Percentiles rank a stretch among this genome's conserved stretches.
Conservation (phyloP, 202 grass and related monocot species). For the Panicum virgatum region DNA sequence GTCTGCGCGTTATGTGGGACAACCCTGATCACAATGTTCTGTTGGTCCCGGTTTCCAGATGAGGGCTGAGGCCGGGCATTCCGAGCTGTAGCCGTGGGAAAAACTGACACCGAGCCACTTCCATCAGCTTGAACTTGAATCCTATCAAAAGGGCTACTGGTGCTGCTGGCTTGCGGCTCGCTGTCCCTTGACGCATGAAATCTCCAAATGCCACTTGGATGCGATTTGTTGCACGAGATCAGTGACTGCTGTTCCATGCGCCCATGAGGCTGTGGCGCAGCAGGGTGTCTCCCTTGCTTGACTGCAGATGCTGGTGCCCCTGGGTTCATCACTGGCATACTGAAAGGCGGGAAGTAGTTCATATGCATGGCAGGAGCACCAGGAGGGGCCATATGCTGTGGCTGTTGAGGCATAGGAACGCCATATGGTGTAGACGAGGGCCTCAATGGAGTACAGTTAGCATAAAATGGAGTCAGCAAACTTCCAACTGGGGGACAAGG, state of each 20-base stretch:
- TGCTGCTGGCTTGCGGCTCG: slow-evolving; percentile 79
- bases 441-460: slow-evolving; percentile 48
- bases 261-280: slow-evolving; percentile 42
- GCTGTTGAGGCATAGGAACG: slow-evolving; percentile 57
- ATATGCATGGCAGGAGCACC: slow-evolving; percentile 49
- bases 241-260: slow-evolving; percentile 46
- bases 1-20: slow-evolving; percentile 78
- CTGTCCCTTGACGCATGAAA: slow-evolving; percentile 70
- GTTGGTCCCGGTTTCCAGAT: slow-evolving; percentile 38
- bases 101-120: slow-evolving; percentile 37
- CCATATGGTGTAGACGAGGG: slow-evolving; percentile 54
- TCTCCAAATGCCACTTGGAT: slow-evolving; percentile 50
- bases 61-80: slow-evolving; percentile 41
- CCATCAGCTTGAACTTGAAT: slow-evolving; percentile 41
- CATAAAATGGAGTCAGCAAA: slow-evolving; percentile 69
- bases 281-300: slow-evolving; percentile 52
- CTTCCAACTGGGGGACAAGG: slow-evolving; percentile 77
- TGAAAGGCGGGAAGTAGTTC: slow-evolving; percentile 76
- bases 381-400: slow-evolving; percentile 57
- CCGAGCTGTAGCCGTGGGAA: slow-evolving; percentile 37
- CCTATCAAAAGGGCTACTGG: slow-evolving; percentile 66
- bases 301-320: slow-evolving; percentile 51
- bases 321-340: slow-evolving; percentile 64
- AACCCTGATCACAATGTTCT: slow-evolving; percentile 67
- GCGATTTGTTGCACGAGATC: slow-evolving; percentile 61